Evolutionary conservation across 345 rosid species (phyloP), one percentile per base, ranked within the genome.

Genomic region (Aethionema arabicum): DNA sequence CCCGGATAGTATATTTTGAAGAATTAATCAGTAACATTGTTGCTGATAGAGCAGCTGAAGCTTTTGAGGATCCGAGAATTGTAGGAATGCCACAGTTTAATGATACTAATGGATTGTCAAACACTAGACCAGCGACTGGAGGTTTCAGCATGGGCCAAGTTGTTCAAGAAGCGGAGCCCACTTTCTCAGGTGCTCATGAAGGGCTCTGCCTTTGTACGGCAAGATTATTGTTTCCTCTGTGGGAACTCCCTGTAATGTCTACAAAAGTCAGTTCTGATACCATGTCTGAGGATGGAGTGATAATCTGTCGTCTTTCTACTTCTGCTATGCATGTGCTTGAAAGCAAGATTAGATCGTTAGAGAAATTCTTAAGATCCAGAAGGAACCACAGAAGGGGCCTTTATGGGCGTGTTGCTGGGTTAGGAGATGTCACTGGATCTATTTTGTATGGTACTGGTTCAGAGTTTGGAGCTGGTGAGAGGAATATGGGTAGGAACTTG

Each of bases 91-190:
- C 99, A 35, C 95, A 86, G 73, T 85, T 93, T 80, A 95, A 84
- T 78, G 96, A 96, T 61, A 80, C 74, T 61, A 81, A 77, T 73
- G 88, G 86, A 56, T 67, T 93, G 54, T 74, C 97, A 72, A 85
- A 76, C 70, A 76, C 96, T 65, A 84, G 97, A 78, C 70, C 96
- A 40, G 72, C 95, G 47, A 79, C 86, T 31, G 96, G 95, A 65
- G 99, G 97, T 66, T 93, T 93, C 68, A 87, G 96, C 82, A 87
- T 90, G 99, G 99, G 97, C 42, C 97, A 93, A 77, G 96, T 93
- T 78, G 96, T 93, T 73, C 95, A 90, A 77, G 97, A 90, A 76
- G 90, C 96, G 5, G 97, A 87, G 74, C 96, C 99, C 51, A 80
- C 85, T 46, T 86, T 90, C 75, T 90, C 99, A 7, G 96, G 96